phyloP scores from a whole-genome alignment of 257 asterid genomes.

The Primulina tabacum region DNA sequence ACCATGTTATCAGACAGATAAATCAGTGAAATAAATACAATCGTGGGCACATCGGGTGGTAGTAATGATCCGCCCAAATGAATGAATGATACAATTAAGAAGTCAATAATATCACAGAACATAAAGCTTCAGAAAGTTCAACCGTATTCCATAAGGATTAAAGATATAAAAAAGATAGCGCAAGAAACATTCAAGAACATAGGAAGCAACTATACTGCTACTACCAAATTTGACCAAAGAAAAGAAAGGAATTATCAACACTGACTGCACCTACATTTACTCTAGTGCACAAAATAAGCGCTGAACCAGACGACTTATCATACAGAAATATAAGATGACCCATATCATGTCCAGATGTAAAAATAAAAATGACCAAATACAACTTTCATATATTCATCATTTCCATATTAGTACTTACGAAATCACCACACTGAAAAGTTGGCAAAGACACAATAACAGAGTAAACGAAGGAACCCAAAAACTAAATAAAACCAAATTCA shows the following conservation, averaged over 20 bases:
- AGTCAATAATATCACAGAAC: background rate
- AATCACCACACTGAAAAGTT: no score
- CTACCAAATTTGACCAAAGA: no score
- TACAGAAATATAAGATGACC: no score
- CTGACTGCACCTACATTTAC: background rate
- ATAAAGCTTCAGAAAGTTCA: background rate
- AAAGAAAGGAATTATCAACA: background rate
- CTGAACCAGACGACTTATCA: background rate
- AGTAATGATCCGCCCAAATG: background rate
- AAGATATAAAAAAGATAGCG: background rate
- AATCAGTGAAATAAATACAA: background rate
- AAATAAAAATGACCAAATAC: background rate
- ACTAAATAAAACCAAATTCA: no score
- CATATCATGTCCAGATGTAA: background rate
- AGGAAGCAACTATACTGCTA: no score
- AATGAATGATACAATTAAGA: no score
- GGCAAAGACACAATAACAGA: background rate
- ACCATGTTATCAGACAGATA: background rate
- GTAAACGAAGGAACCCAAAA: background rate
- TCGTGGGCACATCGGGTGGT: background rate
- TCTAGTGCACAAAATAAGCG: background rate
- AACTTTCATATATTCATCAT: background rate
- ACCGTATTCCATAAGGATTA: background rate
- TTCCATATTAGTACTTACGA: background rate
- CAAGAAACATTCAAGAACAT: no score